Percentiles rank a stretch among this genome's conserved stretches.
Conservation (phyloP, 805 yeast species). For the Yarrowia hollandica region DNA sequence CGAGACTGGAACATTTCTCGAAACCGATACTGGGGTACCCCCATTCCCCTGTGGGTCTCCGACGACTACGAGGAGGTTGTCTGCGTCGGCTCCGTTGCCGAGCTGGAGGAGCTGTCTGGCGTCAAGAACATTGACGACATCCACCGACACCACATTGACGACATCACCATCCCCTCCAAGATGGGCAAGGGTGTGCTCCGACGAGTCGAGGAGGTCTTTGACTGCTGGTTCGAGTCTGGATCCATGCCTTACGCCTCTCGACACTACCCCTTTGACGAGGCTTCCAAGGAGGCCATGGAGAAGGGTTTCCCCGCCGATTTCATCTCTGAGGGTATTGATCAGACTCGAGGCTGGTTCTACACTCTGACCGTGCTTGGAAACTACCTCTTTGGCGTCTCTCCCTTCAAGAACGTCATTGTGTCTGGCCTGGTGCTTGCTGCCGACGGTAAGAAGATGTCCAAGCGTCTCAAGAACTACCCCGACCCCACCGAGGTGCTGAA, state of each 20-base stretch:
- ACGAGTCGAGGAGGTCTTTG: slow-evolving; percentile 97
- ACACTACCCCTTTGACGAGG: slow-evolving; percentile 88
- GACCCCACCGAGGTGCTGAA: slow-evolving; percentile 82
- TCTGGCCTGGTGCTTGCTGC: slow-evolving; percentile 95
- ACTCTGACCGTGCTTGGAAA: slow-evolving; percentile 94
- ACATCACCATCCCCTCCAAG: slow-evolving; percentile 88
- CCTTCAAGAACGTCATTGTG: slow-evolving; percentile 93
- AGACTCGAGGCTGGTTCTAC: slow-evolving; percentile 99
- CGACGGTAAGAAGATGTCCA: slow-evolving; percentile 99
- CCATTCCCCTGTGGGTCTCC: slow-evolving; percentile 95
- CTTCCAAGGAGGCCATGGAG: slow-evolving; percentile 61
- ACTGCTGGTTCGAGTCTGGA: slow-evolving; percentile 99
- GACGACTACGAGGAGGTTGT: slow-evolving; percentile 92
- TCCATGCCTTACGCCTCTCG: slow-evolving; percentile 98
- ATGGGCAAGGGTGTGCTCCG: slow-evolving; percentile 82
- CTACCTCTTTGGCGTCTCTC: slow-evolving; percentile 87
- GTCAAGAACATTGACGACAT: slow-evolving; percentile 77
- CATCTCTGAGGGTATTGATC: slow-evolving; percentile 98
- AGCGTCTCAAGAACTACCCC: slow-evolving; percentile 96
- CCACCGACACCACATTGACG: slow-evolving; percentile 91
- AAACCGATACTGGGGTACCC: slow-evolving; percentile 99
- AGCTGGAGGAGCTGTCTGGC: slow-evolving; percentile 83
- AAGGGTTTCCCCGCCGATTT: slow-evolving; percentile 93
- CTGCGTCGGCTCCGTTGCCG: slow-evolving; percentile 88
- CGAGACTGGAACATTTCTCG: slow-evolving; percentile 99